Evolutionary conservation across 1,139 yeast species (phyloP), one percentile per base, ranked within the genome.

Genomic region (Chernovozyma sophiae-reginae): DNA sequence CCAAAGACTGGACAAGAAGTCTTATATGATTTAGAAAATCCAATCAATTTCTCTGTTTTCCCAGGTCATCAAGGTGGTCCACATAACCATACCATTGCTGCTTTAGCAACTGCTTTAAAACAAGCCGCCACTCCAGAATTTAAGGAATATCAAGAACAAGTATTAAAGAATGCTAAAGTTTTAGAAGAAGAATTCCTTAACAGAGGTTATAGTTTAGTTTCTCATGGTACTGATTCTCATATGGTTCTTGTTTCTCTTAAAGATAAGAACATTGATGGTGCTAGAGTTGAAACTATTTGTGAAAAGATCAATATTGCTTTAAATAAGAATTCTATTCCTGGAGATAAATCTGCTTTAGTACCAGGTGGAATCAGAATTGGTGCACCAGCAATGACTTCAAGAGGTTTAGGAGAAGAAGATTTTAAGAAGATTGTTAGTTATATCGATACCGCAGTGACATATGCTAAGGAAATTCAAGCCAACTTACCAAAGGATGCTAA

Each of bases 61-160:
- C 98, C 98, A 53, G 97, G 97, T 54, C 97, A 92, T 68, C 98
- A 92, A 74, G 98, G 98, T 74, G 98, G 98, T 62, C 98, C 98
- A 50, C 97, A 92, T 68, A 92, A 92, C 74, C 97, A 92, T 72
- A 92, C 97, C 52, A 92, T 92, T 60, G 83, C 97, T 46, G 98
- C 97, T 33, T 75, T 92, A 57, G 97, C 97, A 32, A 90, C 94
- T 46, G 98, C 98, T 43, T 77, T 92, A 58, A 87, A 86, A 64
- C 98, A 92, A 71, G 95, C 96, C 43, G 78, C 81, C 43, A 78
- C 94, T 38, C 95, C 95, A 39, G 96, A 87, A 64, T 92, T 86
- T 72, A 86, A 79, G 66, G 80, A 80, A 59, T 92, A 92, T 72
- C 98, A 92, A 72, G 71, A 73, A 57, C 84, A 83, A 59, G 97